These are phyloP conservation scores for Spinellus fusiger DNA, from an alignment of 192 early-diverging fungal species.

Conservation along the genomic window DNA sequence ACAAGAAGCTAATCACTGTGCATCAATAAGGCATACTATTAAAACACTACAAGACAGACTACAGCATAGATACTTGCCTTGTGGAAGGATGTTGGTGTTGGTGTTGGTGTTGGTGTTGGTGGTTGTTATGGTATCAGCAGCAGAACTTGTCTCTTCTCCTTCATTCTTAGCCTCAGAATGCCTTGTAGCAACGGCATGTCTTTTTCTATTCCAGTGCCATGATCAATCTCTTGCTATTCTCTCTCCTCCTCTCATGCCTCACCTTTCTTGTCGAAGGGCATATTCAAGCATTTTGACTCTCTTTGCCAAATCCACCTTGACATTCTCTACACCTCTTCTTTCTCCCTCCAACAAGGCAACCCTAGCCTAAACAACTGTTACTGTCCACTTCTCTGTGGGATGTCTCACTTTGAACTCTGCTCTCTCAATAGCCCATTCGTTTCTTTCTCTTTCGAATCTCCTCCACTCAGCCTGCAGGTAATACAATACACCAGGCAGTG, in stretches of 20 bases:
- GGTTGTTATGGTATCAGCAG: too few species aligned
- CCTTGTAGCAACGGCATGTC: too few species aligned
- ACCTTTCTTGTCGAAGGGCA: conserved; percentile 73
- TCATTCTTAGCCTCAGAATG: too few species aligned
- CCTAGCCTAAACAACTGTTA: conserved; percentile 47
- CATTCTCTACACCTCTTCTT: conserved; percentile 64
- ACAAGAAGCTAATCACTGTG: too few species aligned
- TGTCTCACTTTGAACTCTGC: conserved; percentile 70
- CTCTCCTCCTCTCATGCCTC: conserved; percentile 11
- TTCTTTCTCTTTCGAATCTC: conserved; percentile 73
- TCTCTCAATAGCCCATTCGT: conserved; percentile 82
- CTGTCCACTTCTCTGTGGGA: neutral
- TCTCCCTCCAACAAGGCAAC: conserved; percentile 76
- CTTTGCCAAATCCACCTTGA: conserved; percentile 67
- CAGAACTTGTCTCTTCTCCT: too few species aligned
- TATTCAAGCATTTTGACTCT: conserved; percentile 85
- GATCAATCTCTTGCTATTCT: conserved; percentile 15
- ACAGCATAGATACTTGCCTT: too few species aligned
- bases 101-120: neutral
- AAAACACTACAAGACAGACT: too few species aligned
- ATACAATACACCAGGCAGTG: conserved; percentile 70
- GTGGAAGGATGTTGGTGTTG: too few species aligned
- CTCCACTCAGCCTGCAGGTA: conserved; percentile 82
- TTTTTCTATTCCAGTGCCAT: too few species aligned
- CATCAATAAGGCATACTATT: too few species aligned